Evolutionary conservation across 768 basidiomycete genomes (phyloP), one percentile per base, ranked within the genome.

Genomic region (Suillus lakei): DNA sequence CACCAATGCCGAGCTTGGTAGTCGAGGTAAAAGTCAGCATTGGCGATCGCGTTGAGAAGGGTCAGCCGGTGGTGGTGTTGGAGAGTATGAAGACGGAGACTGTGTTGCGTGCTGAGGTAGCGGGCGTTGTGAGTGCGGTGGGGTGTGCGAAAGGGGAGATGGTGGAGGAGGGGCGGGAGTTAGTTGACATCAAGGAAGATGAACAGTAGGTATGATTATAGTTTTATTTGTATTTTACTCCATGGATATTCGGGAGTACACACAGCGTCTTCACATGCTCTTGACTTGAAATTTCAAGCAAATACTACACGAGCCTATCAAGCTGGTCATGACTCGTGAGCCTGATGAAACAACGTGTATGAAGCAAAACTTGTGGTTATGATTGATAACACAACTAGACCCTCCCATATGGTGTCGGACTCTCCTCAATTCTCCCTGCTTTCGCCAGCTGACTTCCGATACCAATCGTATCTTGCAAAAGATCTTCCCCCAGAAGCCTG

Each of bases 31-130:
- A 84, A 21, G 95, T 96, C 39, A 83, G 83, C 65, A 80, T 85
- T 1, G 96, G 95, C 5, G 91, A 96, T 60, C 81, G 77, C 16
- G 92, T 98, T 46, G 88, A 90, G 78, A 89, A 86, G 72, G 94
- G 93, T 0, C 91, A 96, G 72, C 86, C 86, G 9, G 83, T 95
- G 10, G 88, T 95, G 36, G 87, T 96, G 6, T 78, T 97, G 72
- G 96, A 97, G 80, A 97, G 95, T 73, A 98, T 98, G 96, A 98
- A 98, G 86, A 98, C 95, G 68, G 95, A 97, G 79, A 96, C 92
- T 44, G 91, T 94, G 48, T 76, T 98, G 68, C 83, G 94, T 62
- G 88, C 93, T 16, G 84, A 88, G 65, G 81, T 80, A 9, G 80
- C 84, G 43, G 96, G 95, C 5, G 79, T 88, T 6, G 89, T 97